Evolutionary conservation across 495 filamentous ascomycete genomes (phyloP), one percentile per base, ranked within the genome.

Genomic region (Daldinia decipiens): DNA sequence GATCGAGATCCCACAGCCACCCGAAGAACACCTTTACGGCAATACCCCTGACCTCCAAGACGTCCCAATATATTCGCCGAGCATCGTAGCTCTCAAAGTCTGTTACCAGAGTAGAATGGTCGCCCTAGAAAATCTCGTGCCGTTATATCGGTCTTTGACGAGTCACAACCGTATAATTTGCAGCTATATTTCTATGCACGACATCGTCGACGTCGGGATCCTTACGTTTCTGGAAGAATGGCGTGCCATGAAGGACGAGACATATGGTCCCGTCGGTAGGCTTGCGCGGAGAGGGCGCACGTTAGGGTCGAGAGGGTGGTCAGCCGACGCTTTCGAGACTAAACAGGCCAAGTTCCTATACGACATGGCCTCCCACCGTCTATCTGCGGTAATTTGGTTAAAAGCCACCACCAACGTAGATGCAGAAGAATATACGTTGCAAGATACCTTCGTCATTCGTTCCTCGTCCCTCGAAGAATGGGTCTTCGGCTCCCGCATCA

Each of bases 381-480:
- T 21, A 11, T 11, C 17, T 7, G 7, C 4, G 19, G 4, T 19
- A 45, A 4, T 45, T 21, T 3, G 17, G 2, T 4, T 1, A 32
- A 32, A 9, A 3, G 7, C 12, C 7, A 6, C 13, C 12, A 15
- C 13, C 13, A 4, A 9, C n/a, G 8, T 3, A 7, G 0, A 8
- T 52, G 12, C 9, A 6, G 12, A 2, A 3, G 1, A 8, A 9
- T 0, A 2, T n/a, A 5, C 1, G 24, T 7, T 17, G 19, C 4
- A 17, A 24, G 1, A n/a, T 9, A 0, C 5, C 29, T 15, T 15
- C 29, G 52, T 17, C 4, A 21, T 57, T 5, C 62, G 29, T 9
- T 17, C 55, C 12, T 53, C 55, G 36, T 21, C 55, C 8, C 7
- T 50, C 13, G 62, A 59, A 45, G 63, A 40, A 40, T 66, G 45